phyloP scores from a whole-genome alignment of 164 flowering plant genomes.

The Aristolochia contorta region DNA sequence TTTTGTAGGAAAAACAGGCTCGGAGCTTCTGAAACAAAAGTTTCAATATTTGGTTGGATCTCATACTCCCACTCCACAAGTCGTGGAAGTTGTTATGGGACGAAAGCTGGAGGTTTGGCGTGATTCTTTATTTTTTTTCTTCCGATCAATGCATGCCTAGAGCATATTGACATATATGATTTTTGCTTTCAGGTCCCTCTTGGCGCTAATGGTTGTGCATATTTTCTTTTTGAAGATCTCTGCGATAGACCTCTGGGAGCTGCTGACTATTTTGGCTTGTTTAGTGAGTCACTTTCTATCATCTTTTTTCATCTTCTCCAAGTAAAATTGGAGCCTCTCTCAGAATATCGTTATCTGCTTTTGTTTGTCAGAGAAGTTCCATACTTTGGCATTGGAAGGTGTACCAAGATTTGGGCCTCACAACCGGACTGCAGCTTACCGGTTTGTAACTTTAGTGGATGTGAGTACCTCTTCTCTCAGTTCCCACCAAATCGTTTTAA shows the following conservation, averaged over 20 bases:
- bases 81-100: slow-evolving; percentile 97
- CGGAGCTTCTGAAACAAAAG: slow-evolving; percentile 50
- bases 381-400: slow-evolving; percentile 87
- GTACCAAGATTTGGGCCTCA: slow-evolving; percentile 76
- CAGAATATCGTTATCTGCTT: neutral
- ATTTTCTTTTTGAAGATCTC: slow-evolving; percentile 81
- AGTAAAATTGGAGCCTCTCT: no score
- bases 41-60: slow-evolving; percentile 64
- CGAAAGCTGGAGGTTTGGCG: slow-evolving; percentile 55
- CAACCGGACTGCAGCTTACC: slow-evolving; percentile 85
- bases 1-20: slow-evolving; percentile 47
- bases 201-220: slow-evolving; percentile 92
- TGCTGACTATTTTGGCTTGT: slow-evolving; percentile 93
- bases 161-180: neutral
- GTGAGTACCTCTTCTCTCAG: slow-evolving; percentile 27
- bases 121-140: neutral
- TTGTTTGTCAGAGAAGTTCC: slow-evolving; percentile 56
- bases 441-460: slow-evolving; percentile 95
- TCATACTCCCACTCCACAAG: slow-evolving; percentile 46
- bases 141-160: neutral
- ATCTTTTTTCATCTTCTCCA: no score
- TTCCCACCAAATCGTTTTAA: no score
- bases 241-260: slow-evolving; percentile 97
- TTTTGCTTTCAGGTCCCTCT: slow-evolving; percentile 48
- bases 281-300: slow-evolving; percentile 47